These are phyloP conservation scores for Acrasis kona DNA, from an alignment of 78 protist species.

Conservation along the genomic window DNA sequence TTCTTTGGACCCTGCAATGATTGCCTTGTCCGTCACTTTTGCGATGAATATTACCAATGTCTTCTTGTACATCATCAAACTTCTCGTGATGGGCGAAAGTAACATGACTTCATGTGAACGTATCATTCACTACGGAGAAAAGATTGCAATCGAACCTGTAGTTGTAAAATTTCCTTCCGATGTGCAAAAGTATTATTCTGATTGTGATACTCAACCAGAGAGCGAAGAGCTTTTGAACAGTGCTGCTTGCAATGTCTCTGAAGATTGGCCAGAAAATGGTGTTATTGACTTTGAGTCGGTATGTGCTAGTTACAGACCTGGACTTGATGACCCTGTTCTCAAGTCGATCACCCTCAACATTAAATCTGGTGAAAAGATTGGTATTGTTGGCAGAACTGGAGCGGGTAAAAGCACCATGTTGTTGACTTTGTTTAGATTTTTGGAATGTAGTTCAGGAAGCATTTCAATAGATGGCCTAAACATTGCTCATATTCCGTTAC, in stretches of 20 bases:
- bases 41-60: too few species aligned
- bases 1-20: too few species aligned
- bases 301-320: conserved; percentile 2
- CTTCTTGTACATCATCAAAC: too few species aligned
- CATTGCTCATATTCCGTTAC: neutral
- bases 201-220: conserved; percentile 11
- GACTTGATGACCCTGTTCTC: neutral
- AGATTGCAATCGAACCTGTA: too few species aligned
- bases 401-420: conserved; percentile 40
- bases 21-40: too few species aligned
- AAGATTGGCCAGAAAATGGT: conserved; percentile 37
- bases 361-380: conserved; percentile 50
- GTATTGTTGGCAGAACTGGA: conserved; percentile 81
- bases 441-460: conserved; percentile 23
- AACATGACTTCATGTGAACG: too few species aligned
- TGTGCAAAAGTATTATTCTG: too few species aligned
- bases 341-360: conserved; percentile 11
- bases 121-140: too few species aligned
- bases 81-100: too few species aligned
- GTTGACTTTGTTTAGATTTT: conserved; percentile 39
- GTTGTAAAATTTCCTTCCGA: too few species aligned
- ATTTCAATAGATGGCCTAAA: conserved; percentile 37
- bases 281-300: neutral
- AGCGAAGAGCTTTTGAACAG: neutral
- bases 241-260: conserved; percentile 63